These are phyloP conservation scores for Sabuloglossum arenarium DNA, from an alignment of 495 filamentous ascomycete genomes.

Conservation along the genomic window DNA sequence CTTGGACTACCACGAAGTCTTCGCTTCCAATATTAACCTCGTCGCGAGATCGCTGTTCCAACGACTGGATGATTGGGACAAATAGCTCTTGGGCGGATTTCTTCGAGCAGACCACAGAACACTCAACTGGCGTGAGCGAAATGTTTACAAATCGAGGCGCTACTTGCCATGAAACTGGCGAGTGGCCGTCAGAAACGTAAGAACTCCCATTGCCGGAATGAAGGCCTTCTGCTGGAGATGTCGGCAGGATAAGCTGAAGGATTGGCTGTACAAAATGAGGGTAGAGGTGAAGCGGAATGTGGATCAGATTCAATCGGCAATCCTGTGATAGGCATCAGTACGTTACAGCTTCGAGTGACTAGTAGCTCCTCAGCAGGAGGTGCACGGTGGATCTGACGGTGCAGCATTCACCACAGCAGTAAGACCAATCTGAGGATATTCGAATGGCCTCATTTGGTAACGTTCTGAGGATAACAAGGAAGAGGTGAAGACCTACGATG, in stretches of 20 bases:
- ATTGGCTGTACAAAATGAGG: slow-evolving; percentile 65
- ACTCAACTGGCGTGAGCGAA: slow-evolving; percentile 79
- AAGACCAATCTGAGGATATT: neutral
- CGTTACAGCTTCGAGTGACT: neutral
- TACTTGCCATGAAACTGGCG: slow-evolving; percentile 14
- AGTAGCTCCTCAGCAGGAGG: neutral
- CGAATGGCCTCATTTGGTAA: neutral
- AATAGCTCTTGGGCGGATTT: slow-evolving; percentile 54
- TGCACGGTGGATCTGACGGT: neutral
- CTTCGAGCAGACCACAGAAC: slow-evolving; percentile 73
- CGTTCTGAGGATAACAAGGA: neutral
- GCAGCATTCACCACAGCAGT: neutral
- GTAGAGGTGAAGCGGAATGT: slow-evolving; percentile 74
- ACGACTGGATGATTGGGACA: slow-evolving; percentile 37
- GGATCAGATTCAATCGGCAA: slow-evolving; percentile 67
- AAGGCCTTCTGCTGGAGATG: slow-evolving; percentile 15
- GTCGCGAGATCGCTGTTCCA: slow-evolving; percentile 23
- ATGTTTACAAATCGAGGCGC: slow-evolving; percentile 78
- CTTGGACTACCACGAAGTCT: slow-evolving; percentile 70
- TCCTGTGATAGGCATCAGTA: slow-evolving; percentile 34
- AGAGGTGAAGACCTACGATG: slow-evolving; percentile 22
- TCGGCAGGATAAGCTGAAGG: slow-evolving; percentile 59
- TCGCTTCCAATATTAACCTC: slow-evolving; percentile 57
- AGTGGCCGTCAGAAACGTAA: neutral
- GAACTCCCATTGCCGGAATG: slow-evolving; percentile 18